A percentile compares a stretch with the other conserved stretches of the same genome.
These are phyloP conservation scores for Eremochloa ophiuroides DNA, from an alignment of 176 grass and related monocot genomes.

Conservation along the genomic window DNA sequence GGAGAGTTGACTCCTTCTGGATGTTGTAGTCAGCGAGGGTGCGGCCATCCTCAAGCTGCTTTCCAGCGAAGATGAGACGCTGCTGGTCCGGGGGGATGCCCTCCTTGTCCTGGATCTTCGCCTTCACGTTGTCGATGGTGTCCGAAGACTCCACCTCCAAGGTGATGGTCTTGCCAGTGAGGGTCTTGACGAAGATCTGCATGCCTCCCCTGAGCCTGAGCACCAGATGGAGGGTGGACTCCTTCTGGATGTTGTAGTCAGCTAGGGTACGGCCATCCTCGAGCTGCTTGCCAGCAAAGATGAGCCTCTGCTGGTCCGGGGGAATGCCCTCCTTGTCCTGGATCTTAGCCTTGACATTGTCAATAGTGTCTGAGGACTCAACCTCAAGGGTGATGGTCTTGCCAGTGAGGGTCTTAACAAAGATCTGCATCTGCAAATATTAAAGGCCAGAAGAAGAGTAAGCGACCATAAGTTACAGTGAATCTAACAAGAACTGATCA, in stretches of 20 bases:
- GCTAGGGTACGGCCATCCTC: too few relatives aligned
- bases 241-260: too few relatives aligned
- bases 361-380: slow-evolving; percentile 50
- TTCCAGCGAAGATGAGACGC: slow-evolving; percentile 56
- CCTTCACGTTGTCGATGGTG: slow-evolving; percentile 81
- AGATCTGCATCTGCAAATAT: slow-evolving; percentile 55
- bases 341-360: slow-evolving; percentile 60
- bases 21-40: slow-evolving; percentile 70
- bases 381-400: slow-evolving; percentile 66
- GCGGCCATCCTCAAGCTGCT: slow-evolving; percentile 62
- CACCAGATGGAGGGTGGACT: too few relatives aligned
- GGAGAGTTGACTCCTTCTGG: slow-evolving; percentile 72
- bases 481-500: not conserved
- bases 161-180: slow-evolving; percentile 67
- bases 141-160: slow-evolving; percentile 90
- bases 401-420: slow-evolving; percentile 47
- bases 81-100: slow-evolving; percentile 78
- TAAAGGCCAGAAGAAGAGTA: not conserved
- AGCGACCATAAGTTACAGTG: not conserved
- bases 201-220: too few relatives aligned
- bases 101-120: slow-evolving; percentile 85
- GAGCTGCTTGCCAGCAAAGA: too few relatives aligned
- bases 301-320: slow-evolving; percentile 68
- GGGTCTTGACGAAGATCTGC: slow-evolving; percentile 69
- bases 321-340: too few relatives aligned